Evolutionary conservation across 2,329 filamentous ascomycete genomes (phyloP).

Genomic region (Tricladium varicosporioides): DNA sequence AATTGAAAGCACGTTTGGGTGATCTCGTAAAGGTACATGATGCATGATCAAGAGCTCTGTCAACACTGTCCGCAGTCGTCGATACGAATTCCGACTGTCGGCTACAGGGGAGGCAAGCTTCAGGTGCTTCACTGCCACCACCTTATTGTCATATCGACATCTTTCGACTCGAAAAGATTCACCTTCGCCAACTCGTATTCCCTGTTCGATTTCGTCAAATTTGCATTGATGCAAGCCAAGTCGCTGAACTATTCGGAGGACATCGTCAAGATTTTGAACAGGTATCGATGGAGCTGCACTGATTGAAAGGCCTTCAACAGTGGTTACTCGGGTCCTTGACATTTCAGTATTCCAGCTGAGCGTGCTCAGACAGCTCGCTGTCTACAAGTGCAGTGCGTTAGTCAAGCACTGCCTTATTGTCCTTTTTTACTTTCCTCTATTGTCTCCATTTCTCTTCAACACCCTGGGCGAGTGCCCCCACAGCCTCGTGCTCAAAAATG

Average conservation of each 20-base stretch:
- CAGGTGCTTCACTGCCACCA: constrained; percentile 7
- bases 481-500: too few species aligned
- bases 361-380: too few species aligned
- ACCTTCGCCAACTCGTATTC: neutral
- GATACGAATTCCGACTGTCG: neutral
- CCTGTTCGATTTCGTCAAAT: neutral
- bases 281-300: neutral
- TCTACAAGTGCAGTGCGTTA: too few species aligned
- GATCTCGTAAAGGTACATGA: neutral
- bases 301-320: neutral
- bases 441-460: too few species aligned
- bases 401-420: too few species aligned
- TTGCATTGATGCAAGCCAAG: neutral
- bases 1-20: constrained; percentile 1
- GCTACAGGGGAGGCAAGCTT: neutral
- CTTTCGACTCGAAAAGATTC: neutral
- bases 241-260: neutral
- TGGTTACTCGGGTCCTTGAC: neutral
- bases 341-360: neutral
- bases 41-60: constrained; percentile 1
- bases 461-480: too few species aligned
- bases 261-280: neutral
- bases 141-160: neutral
- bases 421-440: too few species aligned
- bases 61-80: neutral